Evolutionary conservation across 1,284 basidiomycete genomes (phyloP).

Genomic region (Leccinum proliferum): DNA sequence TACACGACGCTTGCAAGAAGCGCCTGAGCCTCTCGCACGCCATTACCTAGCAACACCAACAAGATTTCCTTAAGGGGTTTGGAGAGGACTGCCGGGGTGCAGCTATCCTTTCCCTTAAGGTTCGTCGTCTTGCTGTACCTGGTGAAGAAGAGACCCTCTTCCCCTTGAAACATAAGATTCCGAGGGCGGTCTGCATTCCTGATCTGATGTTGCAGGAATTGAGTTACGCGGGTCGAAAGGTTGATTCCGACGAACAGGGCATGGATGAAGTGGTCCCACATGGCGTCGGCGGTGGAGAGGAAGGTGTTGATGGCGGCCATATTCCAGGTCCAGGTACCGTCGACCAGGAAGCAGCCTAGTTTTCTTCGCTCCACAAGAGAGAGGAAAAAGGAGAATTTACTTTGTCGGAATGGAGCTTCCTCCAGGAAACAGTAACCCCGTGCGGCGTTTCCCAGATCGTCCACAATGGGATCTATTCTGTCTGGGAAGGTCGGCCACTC

Average conservation of each 20-base stretch:
- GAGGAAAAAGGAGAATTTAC: neutral
- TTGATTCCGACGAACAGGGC: neutral
- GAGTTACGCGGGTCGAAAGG: neutral
- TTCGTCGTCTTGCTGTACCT: constrained; percentile 8
- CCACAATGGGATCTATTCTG: neutral
- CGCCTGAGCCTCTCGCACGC: constrained; percentile 7
- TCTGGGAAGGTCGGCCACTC: neutral
- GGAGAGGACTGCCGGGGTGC: constrained; percentile 5
- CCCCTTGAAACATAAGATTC: constrained; percentile 6
- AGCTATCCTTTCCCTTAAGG: neutral
- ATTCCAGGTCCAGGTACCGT: constrained; percentile 2
- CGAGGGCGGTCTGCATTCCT: neutral
- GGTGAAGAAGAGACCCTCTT: neutral
- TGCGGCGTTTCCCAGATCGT: neutral
- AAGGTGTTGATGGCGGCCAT: neutral
- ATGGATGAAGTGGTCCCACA: constrained; percentile 1
- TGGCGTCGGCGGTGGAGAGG: neutral
- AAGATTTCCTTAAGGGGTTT: neutral
- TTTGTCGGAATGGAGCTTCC: neutral
- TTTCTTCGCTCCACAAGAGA: neutral
- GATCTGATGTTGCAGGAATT: constrained; percentile 6
- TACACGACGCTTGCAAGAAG: constrained; percentile 1
- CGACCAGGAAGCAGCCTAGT: neutral
- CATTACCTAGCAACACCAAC: constrained; percentile 4
- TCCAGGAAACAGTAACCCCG: constrained; percentile 9